Conservation (phyloP, 495 filamentous ascomycete genomes). For the Penicillium desertorum region DNA sequence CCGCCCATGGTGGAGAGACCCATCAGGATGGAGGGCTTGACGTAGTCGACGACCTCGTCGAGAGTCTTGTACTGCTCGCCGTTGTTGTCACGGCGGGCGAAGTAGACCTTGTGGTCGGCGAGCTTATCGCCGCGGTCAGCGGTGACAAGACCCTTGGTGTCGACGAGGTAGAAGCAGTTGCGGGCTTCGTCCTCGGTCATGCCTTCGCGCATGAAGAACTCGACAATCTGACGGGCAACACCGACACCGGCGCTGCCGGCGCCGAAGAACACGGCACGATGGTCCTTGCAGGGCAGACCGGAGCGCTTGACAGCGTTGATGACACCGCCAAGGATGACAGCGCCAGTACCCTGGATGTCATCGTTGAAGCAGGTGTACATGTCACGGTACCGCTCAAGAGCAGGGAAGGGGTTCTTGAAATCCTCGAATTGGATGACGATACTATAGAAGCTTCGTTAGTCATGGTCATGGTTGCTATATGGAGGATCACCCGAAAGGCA, state of each 20-base stretch:
- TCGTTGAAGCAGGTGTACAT: constrained; percentile 97
- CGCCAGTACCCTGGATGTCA: constrained; percentile 96
- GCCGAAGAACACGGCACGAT: constrained; percentile 93
- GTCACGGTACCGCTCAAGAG: constrained; percentile 82
- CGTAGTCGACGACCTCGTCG: constrained; percentile 87
- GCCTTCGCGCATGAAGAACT: constrained; percentile 91
- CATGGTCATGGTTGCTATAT: not conserved
- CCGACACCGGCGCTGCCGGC: constrained; percentile 94
- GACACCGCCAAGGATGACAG: constrained; percentile 90
- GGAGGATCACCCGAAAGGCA: constrained; percentile 21
- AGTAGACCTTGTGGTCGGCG: constrained; percentile 97
- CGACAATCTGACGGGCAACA: constrained; percentile 94
- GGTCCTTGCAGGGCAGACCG: constrained; percentile 80
- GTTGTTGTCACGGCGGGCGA: constrained; percentile 88
- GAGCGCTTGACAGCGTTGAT: constrained; percentile 93
- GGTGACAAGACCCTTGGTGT: constrained; percentile 94
- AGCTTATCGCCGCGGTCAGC: constrained; percentile 90
- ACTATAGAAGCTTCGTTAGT: constrained; percentile 42
- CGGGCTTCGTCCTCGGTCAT: constrained; percentile 88
- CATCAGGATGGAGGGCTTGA: constrained; percentile 91
- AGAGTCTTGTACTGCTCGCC: constrained; percentile 88
- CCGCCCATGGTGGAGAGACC: constrained; percentile 93
- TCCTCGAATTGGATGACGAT: constrained; percentile 99
- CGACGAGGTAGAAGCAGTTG: constrained; percentile 94
- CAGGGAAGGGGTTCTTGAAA: constrained; percentile 97